These are phyloP conservation scores for Anastatica hierochuntica DNA, from an alignment of 345 rosid species.

Conservation along the genomic window DNA sequence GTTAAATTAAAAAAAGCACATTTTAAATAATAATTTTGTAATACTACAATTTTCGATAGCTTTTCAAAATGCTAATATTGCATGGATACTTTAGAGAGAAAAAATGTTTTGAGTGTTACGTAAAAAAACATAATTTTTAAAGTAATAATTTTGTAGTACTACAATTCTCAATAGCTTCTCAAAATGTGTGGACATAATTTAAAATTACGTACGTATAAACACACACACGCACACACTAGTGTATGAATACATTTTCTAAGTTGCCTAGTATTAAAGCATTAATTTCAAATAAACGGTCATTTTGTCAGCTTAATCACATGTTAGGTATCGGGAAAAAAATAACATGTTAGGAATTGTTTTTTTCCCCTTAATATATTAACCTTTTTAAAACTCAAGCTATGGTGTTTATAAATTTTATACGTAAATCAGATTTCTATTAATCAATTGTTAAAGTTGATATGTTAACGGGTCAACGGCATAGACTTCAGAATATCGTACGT, in stretches of 20 bases:
- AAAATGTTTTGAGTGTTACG: neutral
- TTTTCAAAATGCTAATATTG: conserved; percentile 4
- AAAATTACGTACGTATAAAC: neutral
- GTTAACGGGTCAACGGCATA: conserved; percentile 10
- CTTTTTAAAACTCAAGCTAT: neutral
- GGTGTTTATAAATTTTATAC: neutral
- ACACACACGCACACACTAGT: neutral
- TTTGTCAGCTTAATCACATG: conserved; percentile 30
- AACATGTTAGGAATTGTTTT: conserved; percentile 7
- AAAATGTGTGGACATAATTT: too few species aligned
- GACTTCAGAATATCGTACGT: conserved; percentile 1
- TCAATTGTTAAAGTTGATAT: neutral
- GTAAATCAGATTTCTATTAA: neutral
- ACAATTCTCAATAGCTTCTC: too few species aligned
- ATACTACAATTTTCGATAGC: too few species aligned
- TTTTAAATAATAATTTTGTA: neutral
- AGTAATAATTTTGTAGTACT: too few species aligned
- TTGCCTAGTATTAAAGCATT: conserved; percentile 12
- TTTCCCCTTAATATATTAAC: too few species aligned
- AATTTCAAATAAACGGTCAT: conserved; percentile 23
- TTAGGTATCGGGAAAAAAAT: neutral
- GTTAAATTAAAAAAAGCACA: conserved; percentile 1
- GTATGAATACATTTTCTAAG: conserved; percentile 15
- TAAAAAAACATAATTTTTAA: too few species aligned
- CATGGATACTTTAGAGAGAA: conserved; percentile 11